Evolutionary conservation across 495 filamentous ascomycete genomes (phyloP), one percentile per base, ranked within the genome.

Genomic region (Entonaema liquescens): DNA sequence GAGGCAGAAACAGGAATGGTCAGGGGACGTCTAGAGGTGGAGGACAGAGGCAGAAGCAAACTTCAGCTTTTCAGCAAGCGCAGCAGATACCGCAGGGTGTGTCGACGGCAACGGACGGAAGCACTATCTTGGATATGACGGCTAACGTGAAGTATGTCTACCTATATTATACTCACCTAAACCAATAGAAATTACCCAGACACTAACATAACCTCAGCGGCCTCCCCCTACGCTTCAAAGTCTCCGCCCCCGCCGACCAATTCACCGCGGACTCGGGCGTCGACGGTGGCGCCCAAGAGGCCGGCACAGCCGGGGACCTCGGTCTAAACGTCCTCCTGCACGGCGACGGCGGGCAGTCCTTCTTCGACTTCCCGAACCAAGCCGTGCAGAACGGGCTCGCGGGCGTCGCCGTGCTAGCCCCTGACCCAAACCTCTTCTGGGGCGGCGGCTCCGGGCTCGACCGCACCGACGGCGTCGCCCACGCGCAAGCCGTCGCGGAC

Each of bases 351-450:
- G 84, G 84, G n/a, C 82, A 84, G 73, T 84, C 82, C n/a, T 86
- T 86, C 79, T 83, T 84, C 78, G 82, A 85, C 74, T 84, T 86
- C 77, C 84, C 83, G 25, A 86, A 86, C 69, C 84, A 86, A 69
- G 80, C 77, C 0, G 82, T 84, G 15, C 80, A 82, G 58, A 68
- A 72, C 67, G 78, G 78, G 36, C 75, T 84, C 21, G 79, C 82
- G 63, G 84, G 84, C 52, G 83, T 84, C 17, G 83, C 76, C 21
- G 74, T 85, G 50, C 76, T 85, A 15, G 84, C 84, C 6, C 84
- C 84, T 1, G 80, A 85, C 66, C 76, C 76, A 44, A 80, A 86
- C 50, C 79, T 83, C 15, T 84, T 86, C 76, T 85, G 84, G 84
- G 84, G 83, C 49, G 83, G 83, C 36, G 80, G 83, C 42, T 65